Percentiles rank a stretch among this genome's conserved stretches.
Conservation (phyloP, 2,329 filamentous ascomycete genomes). For the Podosphaera fusca region DNA sequence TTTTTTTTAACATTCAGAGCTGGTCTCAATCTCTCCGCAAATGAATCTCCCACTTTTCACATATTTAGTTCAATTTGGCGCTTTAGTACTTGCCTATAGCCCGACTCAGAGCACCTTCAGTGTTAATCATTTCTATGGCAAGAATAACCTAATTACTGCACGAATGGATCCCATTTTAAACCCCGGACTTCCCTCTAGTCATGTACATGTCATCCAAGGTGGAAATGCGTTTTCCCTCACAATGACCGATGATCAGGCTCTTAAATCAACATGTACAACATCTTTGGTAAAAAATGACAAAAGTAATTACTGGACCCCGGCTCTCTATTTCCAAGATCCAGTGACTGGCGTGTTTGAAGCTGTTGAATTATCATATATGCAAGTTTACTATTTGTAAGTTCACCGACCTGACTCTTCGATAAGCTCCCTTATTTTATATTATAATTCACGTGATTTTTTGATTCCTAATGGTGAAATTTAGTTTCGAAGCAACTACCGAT, state of each 20-base stretch:
- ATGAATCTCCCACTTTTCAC: too few species aligned
- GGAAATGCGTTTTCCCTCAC: slow-evolving; percentile 27
- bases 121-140: slow-evolving; percentile 47
- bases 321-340: slow-evolving; percentile 50
- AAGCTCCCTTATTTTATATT: neutral
- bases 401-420: neutral
- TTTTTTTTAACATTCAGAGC: too few species aligned
- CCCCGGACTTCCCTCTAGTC: slow-evolving; percentile 33
- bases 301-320: slow-evolving; percentile 73
- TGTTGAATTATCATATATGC: slow-evolving; percentile 41
- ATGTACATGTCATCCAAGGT: slow-evolving; percentile 57
- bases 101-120: slow-evolving; percentile 30
- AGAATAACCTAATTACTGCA: slow-evolving; percentile 34
- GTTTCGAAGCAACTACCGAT: slow-evolving; percentile 39
- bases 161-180: slow-evolving; percentile 59
- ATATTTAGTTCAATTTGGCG: too few species aligned
- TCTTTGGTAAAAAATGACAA: slow-evolving; percentile 61
- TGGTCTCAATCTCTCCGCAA: too few species aligned
- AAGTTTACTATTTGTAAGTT: slow-evolving; percentile 50
- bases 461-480: slow-evolving; percentile 5
- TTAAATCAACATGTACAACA: slow-evolving; percentile 49
- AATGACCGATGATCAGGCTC: slow-evolving; percentile 35
- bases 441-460: neutral
- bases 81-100: slow-evolving; percentile 5
- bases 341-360: slow-evolving; percentile 37